Conservation (phyloP, 1,139 yeast genomes). For the Casaregolazyma lundiana region DNA sequence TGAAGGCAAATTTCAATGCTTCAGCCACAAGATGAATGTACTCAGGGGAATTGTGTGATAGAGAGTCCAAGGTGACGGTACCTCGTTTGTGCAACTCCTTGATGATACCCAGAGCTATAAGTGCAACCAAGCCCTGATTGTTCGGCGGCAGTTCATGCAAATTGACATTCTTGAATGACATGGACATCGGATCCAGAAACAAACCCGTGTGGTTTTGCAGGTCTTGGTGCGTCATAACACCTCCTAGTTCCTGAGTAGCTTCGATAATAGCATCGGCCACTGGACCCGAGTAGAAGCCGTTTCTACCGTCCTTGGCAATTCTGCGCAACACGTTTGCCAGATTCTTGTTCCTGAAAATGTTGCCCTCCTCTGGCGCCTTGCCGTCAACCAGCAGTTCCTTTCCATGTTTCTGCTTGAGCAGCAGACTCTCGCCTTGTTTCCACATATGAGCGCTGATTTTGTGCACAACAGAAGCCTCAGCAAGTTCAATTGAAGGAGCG, state of each 20-base stretch:
- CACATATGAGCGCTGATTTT: conserved; percentile 55
- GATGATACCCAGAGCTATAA: conserved; percentile 63
- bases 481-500: conserved; percentile 66
- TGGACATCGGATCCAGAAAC: conserved; percentile 55
- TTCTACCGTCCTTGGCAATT: conserved; percentile 55
- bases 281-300: conserved; percentile 64
- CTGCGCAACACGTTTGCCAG: conserved; percentile 52
- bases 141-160: conserved; percentile 79
- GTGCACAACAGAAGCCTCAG: conserved; percentile 66
- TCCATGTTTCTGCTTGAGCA: conserved; percentile 37
- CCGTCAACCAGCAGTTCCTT: conserved; percentile 40
- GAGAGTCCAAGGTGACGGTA: conserved; percentile 40
- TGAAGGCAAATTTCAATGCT: conserved; percentile 65
- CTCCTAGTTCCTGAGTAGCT: conserved; percentile 49
- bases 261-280: conserved; percentile 63
- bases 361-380: conserved; percentile 56
- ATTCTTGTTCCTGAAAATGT: conserved; percentile 48
- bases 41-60: conserved; percentile 66
- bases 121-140: conserved; percentile 74
- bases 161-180: conserved; percentile 39
- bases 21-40: conserved; percentile 68
- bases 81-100: conserved; percentile 46
- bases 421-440: conserved; percentile 39
- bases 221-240: conserved; percentile 54
- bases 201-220: conserved; percentile 53